Percentiles rank a stretch among this genome's conserved stretches.
These are phyloP conservation scores for Crithidia thermophila DNA, from an alignment of 208 protist species.

Conservation along the genomic window DNA sequence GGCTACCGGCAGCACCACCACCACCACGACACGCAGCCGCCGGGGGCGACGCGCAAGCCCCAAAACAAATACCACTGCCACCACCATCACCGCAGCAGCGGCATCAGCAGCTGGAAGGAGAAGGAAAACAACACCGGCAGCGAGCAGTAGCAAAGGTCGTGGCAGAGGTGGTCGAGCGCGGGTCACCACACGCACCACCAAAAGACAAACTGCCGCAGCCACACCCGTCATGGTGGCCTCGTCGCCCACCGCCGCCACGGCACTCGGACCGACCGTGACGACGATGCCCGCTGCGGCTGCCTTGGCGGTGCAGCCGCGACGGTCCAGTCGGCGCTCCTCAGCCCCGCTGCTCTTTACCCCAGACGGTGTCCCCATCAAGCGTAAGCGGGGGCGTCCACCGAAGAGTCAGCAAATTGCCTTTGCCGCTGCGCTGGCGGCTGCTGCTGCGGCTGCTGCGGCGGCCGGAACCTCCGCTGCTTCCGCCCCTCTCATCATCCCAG, in stretches of 20 bases:
- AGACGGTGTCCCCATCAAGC: slow-evolving; percentile 43
- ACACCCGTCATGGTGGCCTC: too few relatives aligned
- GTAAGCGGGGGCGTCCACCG: slow-evolving; percentile 64
- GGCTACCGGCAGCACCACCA: neutral
- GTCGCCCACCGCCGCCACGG: neutral
- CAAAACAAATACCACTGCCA: neutral
- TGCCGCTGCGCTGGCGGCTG: slow-evolving; percentile 2
- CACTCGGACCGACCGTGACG: slow-evolving; percentile 1
- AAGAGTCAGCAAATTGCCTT: slow-evolving; percentile 39
- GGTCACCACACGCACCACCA: too few relatives aligned
- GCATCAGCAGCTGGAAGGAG: neutral
- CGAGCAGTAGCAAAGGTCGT: too few relatives aligned
- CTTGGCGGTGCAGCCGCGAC: neutral
- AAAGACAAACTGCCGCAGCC: too few relatives aligned
- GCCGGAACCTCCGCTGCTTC: neutral
- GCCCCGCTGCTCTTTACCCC: slow-evolving; percentile 28
- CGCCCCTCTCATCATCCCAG: too few relatives aligned
- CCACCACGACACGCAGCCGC: neutral
- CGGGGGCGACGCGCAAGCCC: neutral
- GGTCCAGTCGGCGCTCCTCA: neutral
- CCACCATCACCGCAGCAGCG: neutral
- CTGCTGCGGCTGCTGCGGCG: slow-evolving; percentile 10
- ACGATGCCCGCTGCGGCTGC: neutral
- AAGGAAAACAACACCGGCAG: too few relatives aligned
- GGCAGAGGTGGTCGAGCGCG: too few relatives aligned